Percentiles rank a stretch among this genome's conserved stretches.
These are phyloP conservation scores for Calonectria hawksworthii DNA, from an alignment of 2,329 filamentous ascomycete genomes.

Conservation along the genomic window DNA sequence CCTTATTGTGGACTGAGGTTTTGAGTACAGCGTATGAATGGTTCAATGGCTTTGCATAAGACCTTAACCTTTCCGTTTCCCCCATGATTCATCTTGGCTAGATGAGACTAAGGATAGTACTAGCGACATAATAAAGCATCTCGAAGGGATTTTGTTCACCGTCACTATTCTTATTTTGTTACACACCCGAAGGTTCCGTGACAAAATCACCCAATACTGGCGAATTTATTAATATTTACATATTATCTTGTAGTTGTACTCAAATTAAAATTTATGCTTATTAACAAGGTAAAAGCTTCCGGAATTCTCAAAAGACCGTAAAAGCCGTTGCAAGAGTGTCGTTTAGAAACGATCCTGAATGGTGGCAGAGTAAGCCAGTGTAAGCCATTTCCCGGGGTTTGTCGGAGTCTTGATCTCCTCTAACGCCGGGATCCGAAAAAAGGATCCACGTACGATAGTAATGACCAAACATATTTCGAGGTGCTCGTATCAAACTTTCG, in stretches of 20 bases:
- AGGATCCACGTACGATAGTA: neutral
- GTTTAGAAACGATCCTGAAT: neutral
- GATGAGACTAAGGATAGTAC: too few relatives aligned
- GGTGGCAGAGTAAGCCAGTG: neutral
- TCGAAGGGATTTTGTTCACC: neutral
- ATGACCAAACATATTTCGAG: neutral
- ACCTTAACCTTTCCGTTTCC: neutral
- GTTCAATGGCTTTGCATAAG: neutral
- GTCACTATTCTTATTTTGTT: neutral
- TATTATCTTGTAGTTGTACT: neutral
- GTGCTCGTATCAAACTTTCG: neutral
- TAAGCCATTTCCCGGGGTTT: neutral
- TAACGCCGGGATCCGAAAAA: neutral
- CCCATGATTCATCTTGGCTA: neutral
- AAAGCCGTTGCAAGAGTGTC: neutral
- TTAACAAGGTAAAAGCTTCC: neutral
- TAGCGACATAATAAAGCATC: too few relatives aligned
- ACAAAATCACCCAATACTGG: neutral
- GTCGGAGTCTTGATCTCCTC: neutral
- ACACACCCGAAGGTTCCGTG: neutral
- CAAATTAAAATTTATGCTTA: neutral
- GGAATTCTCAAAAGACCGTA: neutral
- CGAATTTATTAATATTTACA: neutral
- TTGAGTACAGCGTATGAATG: conserved; percentile 27
- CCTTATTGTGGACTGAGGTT: conserved; percentile 62